Conservation (phyloP, 2,329 filamentous ascomycete genomes). For the Colletotrichum sp. region DNA sequence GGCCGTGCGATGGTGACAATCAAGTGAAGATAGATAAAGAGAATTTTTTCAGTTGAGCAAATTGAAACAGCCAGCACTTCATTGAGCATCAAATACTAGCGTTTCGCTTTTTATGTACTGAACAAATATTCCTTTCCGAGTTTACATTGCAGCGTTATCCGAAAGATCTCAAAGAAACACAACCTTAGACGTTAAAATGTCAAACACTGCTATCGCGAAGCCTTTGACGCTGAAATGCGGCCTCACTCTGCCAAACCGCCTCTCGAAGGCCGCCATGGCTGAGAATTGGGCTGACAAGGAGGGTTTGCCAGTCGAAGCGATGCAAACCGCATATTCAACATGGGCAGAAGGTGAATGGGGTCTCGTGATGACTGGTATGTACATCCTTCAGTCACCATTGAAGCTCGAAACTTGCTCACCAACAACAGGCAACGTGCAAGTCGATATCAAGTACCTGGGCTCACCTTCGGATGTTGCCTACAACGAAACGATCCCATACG, state of each 20-base stretch:
- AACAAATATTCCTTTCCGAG: too few species aligned
- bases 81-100: not conserved
- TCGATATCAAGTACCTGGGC: constrained; percentile 44
- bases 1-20: not conserved
- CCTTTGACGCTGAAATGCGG: constrained; percentile 60
- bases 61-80: not conserved
- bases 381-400: not conserved
- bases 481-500: constrained; percentile 30
- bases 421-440: constrained; percentile 46
- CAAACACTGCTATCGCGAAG: not conserved
- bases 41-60: not conserved
- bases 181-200: not conserved
- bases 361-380: constrained; percentile 49
- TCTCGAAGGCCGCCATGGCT: constrained; percentile 57
- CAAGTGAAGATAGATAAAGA: not conserved
- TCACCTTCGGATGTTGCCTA: constrained; percentile 36
- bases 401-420: not conserved
- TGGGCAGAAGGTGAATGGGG: constrained; percentile 63
- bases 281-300: constrained; percentile 46
- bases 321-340: constrained; percentile 50
- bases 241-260: constrained; percentile 59
- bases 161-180: not conserved
- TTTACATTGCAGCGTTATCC: not conserved
- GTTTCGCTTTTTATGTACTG: not conserved
- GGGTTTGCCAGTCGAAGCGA: constrained; percentile 46